phyloP scores from a whole-genome alignment of 371 early-diverging fungal genomes.

The Mortierella sp. region DNA sequence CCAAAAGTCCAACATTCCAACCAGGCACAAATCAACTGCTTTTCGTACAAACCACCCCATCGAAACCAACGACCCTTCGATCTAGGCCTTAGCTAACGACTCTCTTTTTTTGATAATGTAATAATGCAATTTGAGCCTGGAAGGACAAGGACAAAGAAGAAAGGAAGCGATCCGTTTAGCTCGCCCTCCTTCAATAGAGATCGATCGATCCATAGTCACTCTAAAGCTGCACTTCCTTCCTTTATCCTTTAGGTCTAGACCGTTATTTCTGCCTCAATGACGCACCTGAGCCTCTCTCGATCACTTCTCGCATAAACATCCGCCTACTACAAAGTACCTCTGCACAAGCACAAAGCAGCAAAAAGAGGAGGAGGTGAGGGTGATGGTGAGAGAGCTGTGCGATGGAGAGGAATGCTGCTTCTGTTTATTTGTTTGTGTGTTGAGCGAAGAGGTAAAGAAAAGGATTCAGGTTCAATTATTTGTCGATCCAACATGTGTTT shows the following conservation, averaged over 20 bases:
- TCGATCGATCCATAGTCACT: not conserved
- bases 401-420: not conserved
- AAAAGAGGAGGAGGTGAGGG: not conserved
- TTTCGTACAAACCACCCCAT: not conserved
- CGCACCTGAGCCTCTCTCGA: not conserved
- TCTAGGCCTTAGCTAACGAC: not conserved
- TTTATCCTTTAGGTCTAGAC: not conserved
- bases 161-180: not conserved
- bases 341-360: not conserved
- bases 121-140: not conserved
- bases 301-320: not conserved
- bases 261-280: conserved; percentile 1
- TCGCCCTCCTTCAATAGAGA: not conserved
- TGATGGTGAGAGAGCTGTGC: not conserved
- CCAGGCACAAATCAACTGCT: not conserved
- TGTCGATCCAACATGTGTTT: conserved; percentile 14
- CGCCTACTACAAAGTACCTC: not conserved
- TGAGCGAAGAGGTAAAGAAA: conserved; percentile 1
- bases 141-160: not conserved
- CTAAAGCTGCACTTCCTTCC: not conserved
- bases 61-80: not conserved
- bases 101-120: not conserved
- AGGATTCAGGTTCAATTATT: not conserved
- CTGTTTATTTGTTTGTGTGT: not conserved
- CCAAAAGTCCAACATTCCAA: conserved; percentile 8